phyloP scores from a whole-genome alignment of 2,329 filamentous ascomycete species.

The Talaromyces atroroseus region DNA sequence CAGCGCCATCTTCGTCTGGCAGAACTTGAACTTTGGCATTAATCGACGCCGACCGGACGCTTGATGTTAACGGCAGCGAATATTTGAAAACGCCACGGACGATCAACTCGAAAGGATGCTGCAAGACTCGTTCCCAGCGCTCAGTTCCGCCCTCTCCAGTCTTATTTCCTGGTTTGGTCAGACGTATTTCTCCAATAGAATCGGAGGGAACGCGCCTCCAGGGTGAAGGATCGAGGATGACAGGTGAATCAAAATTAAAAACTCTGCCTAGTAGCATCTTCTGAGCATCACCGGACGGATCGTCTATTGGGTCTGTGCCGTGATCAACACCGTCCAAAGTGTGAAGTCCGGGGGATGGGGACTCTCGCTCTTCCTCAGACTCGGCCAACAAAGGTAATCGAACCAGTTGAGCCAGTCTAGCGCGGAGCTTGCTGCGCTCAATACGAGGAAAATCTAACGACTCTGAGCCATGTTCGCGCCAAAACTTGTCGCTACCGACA shows the following conservation, averaged over 20 bases:
- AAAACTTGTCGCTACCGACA: conserved; percentile 57
- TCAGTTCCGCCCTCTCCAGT: conserved; percentile 75
- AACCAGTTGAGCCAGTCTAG: conserved; percentile 24
- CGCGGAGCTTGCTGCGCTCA: conserved; percentile 29
- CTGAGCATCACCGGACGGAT: conserved; percentile 56
- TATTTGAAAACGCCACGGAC: conserved; percentile 89
- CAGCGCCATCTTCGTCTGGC: conserved; percentile 26
- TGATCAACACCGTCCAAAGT: conserved; percentile 43
- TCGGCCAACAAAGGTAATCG: conserved; percentile 19
- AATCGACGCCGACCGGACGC: conserved; percentile 47
- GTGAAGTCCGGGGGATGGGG: conserved; percentile 17
- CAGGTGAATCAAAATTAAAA: conserved; percentile 75
- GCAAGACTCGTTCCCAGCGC: conserved; percentile 83
- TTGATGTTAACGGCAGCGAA: conserved; percentile 55
- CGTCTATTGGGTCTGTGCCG: conserved; percentile 58
- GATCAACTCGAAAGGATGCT: conserved; percentile 90
- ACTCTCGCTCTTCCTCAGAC: conserved; percentile 15
- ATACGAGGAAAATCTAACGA: conserved; percentile 26
- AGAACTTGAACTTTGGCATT: conserved; percentile 37
- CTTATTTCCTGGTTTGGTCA: conserved; percentile 77
- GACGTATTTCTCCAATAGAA: conserved; percentile 76
- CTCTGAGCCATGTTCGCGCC: conserved; percentile 30
- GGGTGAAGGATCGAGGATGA: conserved; percentile 85
- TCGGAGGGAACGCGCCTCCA: conserved; percentile 67
- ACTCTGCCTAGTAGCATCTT: conserved; percentile 92